These are phyloP conservation scores for Baeospora myosura DNA, from an alignment of 1,284 basidiomycete genomes.

Conservation along the genomic window DNA sequence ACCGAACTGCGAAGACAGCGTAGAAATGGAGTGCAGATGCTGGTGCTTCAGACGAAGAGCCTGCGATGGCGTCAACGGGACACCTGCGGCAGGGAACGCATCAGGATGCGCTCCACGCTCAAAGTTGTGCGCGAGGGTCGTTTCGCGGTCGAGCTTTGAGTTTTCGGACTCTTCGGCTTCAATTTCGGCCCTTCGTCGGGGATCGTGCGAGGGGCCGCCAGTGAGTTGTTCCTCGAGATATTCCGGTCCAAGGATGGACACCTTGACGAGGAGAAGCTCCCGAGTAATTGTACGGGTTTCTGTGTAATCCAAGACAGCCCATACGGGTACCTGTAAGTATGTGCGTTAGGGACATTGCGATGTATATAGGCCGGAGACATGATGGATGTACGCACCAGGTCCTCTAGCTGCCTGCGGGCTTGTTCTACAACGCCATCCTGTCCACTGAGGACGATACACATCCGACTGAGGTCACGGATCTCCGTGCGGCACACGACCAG, in stretches of 20 bases:
- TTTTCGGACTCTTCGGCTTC: conserved; percentile 22
- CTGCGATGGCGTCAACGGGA: conserved; percentile 67
- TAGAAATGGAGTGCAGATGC: conserved; percentile 81
- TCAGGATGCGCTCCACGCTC: conserved; percentile 48
- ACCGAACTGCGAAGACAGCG: conserved; percentile 84
- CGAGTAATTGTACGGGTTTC: conserved; percentile 84
- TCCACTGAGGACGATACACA: conserved; percentile 96
- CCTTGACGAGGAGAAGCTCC: conserved; percentile 84
- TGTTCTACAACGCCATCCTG: conserved; percentile 99
- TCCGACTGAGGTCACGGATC: conserved; percentile 92
- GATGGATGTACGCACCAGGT: conserved; percentile 58
- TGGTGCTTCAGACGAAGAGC: conserved; percentile 87
- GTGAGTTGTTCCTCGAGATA: conserved; percentile 87
- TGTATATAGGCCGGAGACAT: background rate
- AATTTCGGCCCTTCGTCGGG: conserved; percentile 32
- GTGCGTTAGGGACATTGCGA: background rate
- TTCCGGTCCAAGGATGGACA: conserved; percentile 96
- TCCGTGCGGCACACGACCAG: conserved; percentile 98
- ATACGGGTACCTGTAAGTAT: conserved; percentile 92
- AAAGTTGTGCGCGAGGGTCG: conserved; percentile 66
- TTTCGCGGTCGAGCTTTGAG: conserved; percentile 61
- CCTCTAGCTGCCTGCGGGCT: conserved; percentile 87
- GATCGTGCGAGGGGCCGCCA: conserved; percentile 77
- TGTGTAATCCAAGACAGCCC: conserved; percentile 96
- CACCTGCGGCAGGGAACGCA: conserved; percentile 17